Evolutionary conservation across 306 rosid species (phyloP).

Genomic region (Hippophae tibetana): DNA sequence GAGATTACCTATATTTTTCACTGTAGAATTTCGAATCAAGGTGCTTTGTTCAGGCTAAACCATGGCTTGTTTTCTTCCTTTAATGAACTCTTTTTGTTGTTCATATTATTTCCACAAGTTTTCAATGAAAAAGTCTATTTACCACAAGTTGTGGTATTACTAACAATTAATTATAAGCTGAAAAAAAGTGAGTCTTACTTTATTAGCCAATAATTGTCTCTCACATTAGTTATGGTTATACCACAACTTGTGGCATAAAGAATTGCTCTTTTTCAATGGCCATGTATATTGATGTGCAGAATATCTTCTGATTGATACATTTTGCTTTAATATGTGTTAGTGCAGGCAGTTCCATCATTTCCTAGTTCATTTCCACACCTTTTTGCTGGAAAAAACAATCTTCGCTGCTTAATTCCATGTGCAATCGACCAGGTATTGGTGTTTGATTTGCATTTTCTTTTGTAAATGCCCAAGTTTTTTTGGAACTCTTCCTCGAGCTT

Average conservation of each 20-base stretch:
- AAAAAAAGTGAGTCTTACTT: background rate
- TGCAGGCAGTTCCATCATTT: conserved; percentile 96
- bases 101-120: background rate
- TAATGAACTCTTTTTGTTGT: background rate
- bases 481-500: background rate
- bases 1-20: background rate
- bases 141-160: background rate
- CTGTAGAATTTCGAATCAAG: too few relatives aligned
- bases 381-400: conserved; percentile 63
- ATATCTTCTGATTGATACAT: conserved; percentile 14
- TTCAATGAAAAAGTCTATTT: background rate
- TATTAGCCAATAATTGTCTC: too few relatives aligned
- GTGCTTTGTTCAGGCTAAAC: background rate
- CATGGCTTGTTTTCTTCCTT: too few relatives aligned
- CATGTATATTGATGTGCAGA: background rate
- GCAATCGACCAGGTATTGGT: conserved; percentile 84
- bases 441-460: background rate
- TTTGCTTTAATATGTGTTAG: conserved; percentile 9
- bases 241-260: too few relatives aligned
- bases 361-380: conserved; percentile 96
- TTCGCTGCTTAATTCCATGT: conserved; percentile 90
- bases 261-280: too few relatives aligned
- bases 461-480: background rate
- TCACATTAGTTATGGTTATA: too few relatives aligned
- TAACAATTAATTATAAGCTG: background rate